phyloP scores from a whole-genome alignment of 495 filamentous ascomycete species.

The Penicillium crystallinum region DNA sequence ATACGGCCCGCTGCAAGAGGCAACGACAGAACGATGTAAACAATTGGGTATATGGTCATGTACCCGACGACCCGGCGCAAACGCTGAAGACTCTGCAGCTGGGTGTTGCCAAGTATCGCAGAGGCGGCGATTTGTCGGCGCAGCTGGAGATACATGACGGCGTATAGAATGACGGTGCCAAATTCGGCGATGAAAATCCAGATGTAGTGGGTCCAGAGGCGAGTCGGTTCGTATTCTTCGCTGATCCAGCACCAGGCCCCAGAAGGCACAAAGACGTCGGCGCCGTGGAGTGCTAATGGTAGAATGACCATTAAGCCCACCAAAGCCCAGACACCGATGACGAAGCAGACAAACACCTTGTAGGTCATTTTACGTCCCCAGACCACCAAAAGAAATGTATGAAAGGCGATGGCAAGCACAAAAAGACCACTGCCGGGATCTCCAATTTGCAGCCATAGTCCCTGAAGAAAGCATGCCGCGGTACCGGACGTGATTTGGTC shows the following conservation, averaged over 20 bases:
- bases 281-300: slow-evolving; percentile 48
- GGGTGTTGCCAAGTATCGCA: slow-evolving; percentile 33
- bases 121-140: slow-evolving; percentile 42
- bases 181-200: slow-evolving; percentile 73
- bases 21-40: slow-evolving; percentile 66
- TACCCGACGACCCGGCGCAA: slow-evolving; percentile 50
- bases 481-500: slow-evolving; percentile 53
- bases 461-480: slow-evolving; percentile 62
- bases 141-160: slow-evolving; percentile 57
- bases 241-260: slow-evolving; percentile 73
- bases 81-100: slow-evolving; percentile 36
- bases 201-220: slow-evolving; percentile 71
- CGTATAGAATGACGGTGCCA: slow-evolving; percentile 59
- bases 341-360: slow-evolving; percentile 43
- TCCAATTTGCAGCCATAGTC: slow-evolving; percentile 64
- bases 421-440: slow-evolving; percentile 67
- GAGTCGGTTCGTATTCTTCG: slow-evolving; percentile 51
- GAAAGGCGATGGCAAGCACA: slow-evolving; percentile 62
- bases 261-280: slow-evolving; percentile 56
- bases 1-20: slow-evolving; percentile 68
- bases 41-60: slow-evolving; percentile 72
- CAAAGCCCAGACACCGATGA: slow-evolving; percentile 55
- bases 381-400: slow-evolving; percentile 64
- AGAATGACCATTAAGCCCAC: slow-evolving; percentile 52
- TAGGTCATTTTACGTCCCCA: slow-evolving; percentile 53